Evolutionary conservation across 1,284 basidiomycete genomes (phyloP).

Genomic region (Cystobasidiaceae sp.): DNA sequence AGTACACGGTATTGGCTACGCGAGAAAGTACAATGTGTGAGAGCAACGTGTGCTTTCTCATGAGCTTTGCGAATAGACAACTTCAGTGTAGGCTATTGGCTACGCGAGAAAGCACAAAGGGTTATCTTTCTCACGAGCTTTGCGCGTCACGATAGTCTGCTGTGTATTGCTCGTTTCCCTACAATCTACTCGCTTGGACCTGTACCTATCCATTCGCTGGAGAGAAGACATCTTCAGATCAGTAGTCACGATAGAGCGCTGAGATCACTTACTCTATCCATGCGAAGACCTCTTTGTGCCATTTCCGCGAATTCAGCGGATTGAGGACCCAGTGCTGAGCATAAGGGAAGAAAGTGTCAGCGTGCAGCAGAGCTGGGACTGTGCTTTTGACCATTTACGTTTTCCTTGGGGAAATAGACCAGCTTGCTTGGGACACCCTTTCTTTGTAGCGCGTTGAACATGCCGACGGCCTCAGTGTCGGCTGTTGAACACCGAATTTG

Average conservation of each 20-base stretch:
- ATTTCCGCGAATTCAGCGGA: conserved; percentile 56
- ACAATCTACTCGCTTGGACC: conserved; percentile 15
- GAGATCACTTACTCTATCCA: conserved; percentile 59
- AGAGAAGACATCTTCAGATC: background rate
- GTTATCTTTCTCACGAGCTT: background rate
- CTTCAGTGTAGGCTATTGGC: no score
- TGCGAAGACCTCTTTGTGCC: conserved; percentile 80
- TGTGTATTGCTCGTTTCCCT: background rate
- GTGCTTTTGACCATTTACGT: conserved; percentile 71
- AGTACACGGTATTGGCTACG: no score
- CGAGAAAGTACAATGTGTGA: no score
- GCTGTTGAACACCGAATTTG: no score
- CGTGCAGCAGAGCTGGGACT: conserved; percentile 64
- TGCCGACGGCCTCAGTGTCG: conserved; percentile 73
- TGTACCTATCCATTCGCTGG: conserved; percentile 26
- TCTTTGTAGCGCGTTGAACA: conserved; percentile 65
- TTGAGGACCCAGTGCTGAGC: conserved; percentile 51
- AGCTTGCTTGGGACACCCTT: conserved; percentile 70
- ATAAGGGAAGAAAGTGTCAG: background rate
- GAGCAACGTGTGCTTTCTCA: no score
- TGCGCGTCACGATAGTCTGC: background rate
- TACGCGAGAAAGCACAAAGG: no score
- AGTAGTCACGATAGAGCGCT: background rate
- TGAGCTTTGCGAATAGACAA: no score
- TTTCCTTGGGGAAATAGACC: conserved; percentile 84